Base-by-base conservation (phyloP, 495 filamentous ascomycete species). In the Daldinia loculata region DNA sequence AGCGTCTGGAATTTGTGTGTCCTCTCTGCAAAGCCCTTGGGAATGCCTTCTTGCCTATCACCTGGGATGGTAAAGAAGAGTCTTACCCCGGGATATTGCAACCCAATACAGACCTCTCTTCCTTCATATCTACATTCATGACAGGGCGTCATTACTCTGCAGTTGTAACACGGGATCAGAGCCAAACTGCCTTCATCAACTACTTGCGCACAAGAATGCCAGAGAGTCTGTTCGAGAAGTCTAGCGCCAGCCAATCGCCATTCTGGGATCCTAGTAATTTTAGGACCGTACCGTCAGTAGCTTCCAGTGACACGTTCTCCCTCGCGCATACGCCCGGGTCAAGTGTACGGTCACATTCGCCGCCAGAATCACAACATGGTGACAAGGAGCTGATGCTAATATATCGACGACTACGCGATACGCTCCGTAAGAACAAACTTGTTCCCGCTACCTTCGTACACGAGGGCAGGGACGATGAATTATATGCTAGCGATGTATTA, bases 21-120 rank as follows among this genome's bases (percentile, higher is more conserved):
- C 95, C 95, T n/a, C 85, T 99, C 12, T 99, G 95, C 82, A 99
- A 98, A 79, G 96, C 96, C 1, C 85, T 98, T 7, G 95, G 96
- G 2, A 99, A 99, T 75, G 87, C 92, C 7, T 98, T 99, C 82
- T 80, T 99, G 32, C 96, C 96, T 2, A 94, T 98, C 55, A 91
- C 95, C 34, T 99, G 96, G 96, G 93, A 93, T 72, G 91, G 90
- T 24, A 93, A 98, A 76, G 91, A 94, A 67, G 92, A 95, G 74
- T 84, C 86, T 1, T 91, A 92, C 70, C 90, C 92, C 0, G 91
- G 90, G 3, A 83, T 87, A 5, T 69, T 97, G 53, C 83, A 87
- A 29, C 75, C 88, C 1, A 74, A 86, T 5, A 79, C 70, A 0
- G 77, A 84, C 7, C 95, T 97, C 74, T 84, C 89, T 15, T 80